Evolutionary conservation across 805 yeast genomes (phyloP), one percentile per base, ranked within the genome.

Genomic region (Sungouiella blattae): DNA sequence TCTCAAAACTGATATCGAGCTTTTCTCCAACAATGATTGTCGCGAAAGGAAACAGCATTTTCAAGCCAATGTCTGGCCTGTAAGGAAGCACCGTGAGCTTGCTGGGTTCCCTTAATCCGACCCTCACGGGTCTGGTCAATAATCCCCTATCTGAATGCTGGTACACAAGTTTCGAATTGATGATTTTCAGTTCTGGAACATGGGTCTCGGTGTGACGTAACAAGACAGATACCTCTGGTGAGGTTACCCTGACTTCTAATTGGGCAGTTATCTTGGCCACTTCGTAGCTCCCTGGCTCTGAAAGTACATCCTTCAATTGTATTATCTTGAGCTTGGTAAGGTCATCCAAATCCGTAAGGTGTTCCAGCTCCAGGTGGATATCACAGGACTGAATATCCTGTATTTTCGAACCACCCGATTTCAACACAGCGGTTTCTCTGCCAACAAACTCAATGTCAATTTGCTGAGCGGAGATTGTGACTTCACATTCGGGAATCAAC

Each of bases 11-110:
- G 0, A 60, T 26, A 0, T 40, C 13, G 2, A 61, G 32, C 35
- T 52, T 57, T 37, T 64, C 71, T 2, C 69, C 68, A 1, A 64
- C 33, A 4, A 59, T 40, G 3, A 60, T 39, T 1, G 51, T 35
- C 3, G 38, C 28, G 2, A 44, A 20, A 1, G 48, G 35, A 2
- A 34, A 26, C 11, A 28, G 32, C 27, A 50, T 16, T 0, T 43
- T 31, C 4, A 55, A 30, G 2, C 26, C 13, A 0, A 63, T 33
- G 4, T 50, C 41, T 9, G 71, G 71, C 23, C 47, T 53, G 5
- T 58, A 46, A 11, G 46, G 52, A 21, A 33, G 35, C 20, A 44
- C 44, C 4, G 32, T 11, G 5, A 48, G 12, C 20, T 26, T 27
- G 22, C 32, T 26, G 20, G 35, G 29, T 29, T 30, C 36, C 13